Conservation (phyloP, 1,139 yeast genomes). For the Magnusiomyces ingens region DNA sequence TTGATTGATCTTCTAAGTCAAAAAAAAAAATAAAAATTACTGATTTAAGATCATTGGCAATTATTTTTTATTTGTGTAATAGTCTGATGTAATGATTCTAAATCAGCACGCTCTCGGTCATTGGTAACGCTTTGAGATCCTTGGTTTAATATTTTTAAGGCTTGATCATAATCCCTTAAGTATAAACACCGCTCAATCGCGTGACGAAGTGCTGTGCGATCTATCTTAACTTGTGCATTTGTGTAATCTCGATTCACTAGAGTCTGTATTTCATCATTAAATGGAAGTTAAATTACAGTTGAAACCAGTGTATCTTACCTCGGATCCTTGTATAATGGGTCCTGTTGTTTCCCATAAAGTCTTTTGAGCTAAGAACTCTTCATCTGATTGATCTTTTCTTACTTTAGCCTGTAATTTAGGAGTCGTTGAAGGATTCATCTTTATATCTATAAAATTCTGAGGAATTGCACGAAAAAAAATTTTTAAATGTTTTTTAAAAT, state of each 20-base stretch:
- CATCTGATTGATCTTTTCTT: slow-evolving; percentile 32
- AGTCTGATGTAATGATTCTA: slow-evolving; percentile 8
- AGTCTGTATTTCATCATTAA: slow-evolving; percentile 16
- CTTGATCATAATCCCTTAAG: slow-evolving; percentile 25
- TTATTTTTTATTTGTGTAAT: not conserved
- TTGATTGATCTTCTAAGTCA: no score
- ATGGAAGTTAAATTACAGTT: not conserved
- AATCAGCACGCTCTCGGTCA: slow-evolving; percentile 16
- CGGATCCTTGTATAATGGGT: slow-evolving; percentile 26
- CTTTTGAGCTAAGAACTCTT: slow-evolving; percentile 27
- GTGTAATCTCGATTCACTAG: slow-evolving; percentile 19
- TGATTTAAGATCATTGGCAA: no score
- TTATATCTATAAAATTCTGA: not conserved
- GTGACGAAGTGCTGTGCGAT: slow-evolving; percentile 27
- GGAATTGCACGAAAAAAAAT: not conserved
- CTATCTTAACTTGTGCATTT: slow-evolving; percentile 23
- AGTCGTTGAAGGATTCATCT: not conserved
- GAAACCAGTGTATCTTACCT: slow-evolving; percentile 14
- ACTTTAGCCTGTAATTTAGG: slow-evolving; percentile 12
- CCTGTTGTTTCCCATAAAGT: slow-evolving; percentile 25
- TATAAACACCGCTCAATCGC: slow-evolving; percentile 34
- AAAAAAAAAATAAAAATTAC: no score
- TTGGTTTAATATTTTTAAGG: slow-evolving; percentile 23
- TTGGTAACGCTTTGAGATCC: slow-evolving; percentile 8
- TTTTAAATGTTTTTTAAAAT: not conserved